Evolutionary conservation across 2,329 filamentous ascomycete genomes (phyloP), one percentile per base, ranked within the genome.

Genomic region (Epichloe bromicola): DNA sequence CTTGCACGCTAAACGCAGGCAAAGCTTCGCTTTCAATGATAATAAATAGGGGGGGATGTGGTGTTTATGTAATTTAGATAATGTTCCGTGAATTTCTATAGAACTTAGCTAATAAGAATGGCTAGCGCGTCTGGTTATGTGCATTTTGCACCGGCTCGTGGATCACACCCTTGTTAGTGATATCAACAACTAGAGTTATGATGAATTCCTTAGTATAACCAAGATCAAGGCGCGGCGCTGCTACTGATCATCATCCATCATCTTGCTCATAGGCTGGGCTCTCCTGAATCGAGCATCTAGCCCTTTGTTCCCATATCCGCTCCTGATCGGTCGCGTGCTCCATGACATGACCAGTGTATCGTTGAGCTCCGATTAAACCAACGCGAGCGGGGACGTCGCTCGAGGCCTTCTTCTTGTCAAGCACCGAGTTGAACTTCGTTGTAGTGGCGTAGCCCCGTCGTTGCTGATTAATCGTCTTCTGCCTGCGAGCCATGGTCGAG

Each of bases 331-430:
- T 42, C 17, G 19, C 40, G 26, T 42, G 8, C 17, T 26, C 40
- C 40, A 19, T 42, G 40, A 42, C 40, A 42, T 53, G 51, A 30
- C 53, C 91, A 50, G 91, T 97, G 66, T 95, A 97, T 36, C 93
- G 91, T 63, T 90, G 86, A 51, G 89, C 90, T 56, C 90, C 90
- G 57, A 96, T 95, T 50, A 96, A 76, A 43, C 86, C 90, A 46
- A 96, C 80, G 63, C 84, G 86, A 12, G 89, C 82, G 11, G 87
- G 85, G 54, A 80, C 79, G 53, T 80, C 78, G 69, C 90, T 94
- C 53, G 88, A 88, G 53, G 82, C 85, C 69, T 95, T 95, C 74
- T 89, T 90, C 70, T 84, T 83, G 51, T 88, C 89, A 53, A 93
- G 80, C 14, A 90, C 89, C 49, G 90, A 89, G 74, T 95, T 95